Evolutionary conservation across 192 early-diverging fungal species (phyloP).

Genomic region (Backusella psychrophila): DNA sequence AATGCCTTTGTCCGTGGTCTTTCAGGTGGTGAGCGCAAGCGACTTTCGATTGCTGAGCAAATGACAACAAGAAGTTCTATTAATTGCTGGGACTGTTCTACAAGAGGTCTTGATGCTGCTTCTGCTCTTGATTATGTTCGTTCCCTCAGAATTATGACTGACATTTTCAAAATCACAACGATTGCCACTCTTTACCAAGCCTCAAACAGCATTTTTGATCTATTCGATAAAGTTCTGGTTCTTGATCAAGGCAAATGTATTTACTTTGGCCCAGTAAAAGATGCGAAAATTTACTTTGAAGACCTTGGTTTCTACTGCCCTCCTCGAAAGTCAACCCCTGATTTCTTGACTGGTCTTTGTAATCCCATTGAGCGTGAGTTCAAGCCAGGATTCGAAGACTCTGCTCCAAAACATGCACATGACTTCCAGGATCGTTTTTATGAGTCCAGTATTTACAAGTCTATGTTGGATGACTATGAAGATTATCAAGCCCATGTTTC

Average conservation of each 20-base stretch:
- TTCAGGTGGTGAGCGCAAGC: conserved; percentile 78
- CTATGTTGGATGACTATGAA: conserved; percentile 38
- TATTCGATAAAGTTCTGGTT: conserved; percentile 70
- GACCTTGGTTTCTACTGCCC: conserved; percentile 62
- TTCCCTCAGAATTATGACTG: conserved; percentile 69
- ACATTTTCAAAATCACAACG: conserved; percentile 62
- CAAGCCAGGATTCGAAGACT: conserved; percentile 50
- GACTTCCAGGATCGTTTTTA: conserved; percentile 64
- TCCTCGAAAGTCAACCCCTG: conserved; percentile 65
- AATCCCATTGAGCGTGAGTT: conserved; percentile 54
- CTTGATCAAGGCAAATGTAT: conserved; percentile 65
- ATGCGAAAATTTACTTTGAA: conserved; percentile 63
- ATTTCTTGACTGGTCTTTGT: conserved; percentile 73
- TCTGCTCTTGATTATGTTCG: conserved; percentile 79
- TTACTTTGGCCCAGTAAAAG: conserved; percentile 63
- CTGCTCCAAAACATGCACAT: conserved; percentile 52
- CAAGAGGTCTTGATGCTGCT: conserved; percentile 77
- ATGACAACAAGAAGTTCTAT: conserved; percentile 58
- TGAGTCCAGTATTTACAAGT: conserved; percentile 38
- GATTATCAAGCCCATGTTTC: conserved; percentile 40
- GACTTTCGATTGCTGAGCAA: conserved; percentile 76
- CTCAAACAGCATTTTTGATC: conserved; percentile 72
- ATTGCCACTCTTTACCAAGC: conserved; percentile 63
- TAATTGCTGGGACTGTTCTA: conserved; percentile 61
- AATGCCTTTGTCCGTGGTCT: conserved; percentile 75